Base-by-base conservation (phyloP, 164 flowering plant genomes). In the Sedum album region DNA sequence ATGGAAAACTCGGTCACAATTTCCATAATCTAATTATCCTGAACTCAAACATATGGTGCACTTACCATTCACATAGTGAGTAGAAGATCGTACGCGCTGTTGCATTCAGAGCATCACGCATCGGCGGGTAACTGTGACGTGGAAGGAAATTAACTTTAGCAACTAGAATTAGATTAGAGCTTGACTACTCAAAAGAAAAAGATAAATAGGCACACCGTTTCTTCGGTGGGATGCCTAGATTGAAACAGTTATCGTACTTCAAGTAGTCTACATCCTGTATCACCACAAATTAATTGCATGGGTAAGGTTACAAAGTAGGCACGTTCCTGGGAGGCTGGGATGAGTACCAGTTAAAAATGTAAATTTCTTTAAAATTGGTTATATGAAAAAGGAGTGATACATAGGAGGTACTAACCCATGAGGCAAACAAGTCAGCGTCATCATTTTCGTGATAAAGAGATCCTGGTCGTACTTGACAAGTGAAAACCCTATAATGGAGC, bases 171-270 rank as follows among this genome's bases (percentile, higher is more conserved):
- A 36, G n/a, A n/a, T n/a, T n/a, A 55, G 60, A 21, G 46, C 31
- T 60, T 17, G 35, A 68, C 44, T 23, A 60, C n/a, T 57, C 26
- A 26, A 33, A 51, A 44, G 18, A 69, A 60, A 44, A 38, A 62
- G 48, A 49, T 60, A 66, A 44, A 65, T 71, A 70, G 41, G 30
- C 21, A 64, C 42, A 94, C 99, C 99, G 83, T 79, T 87, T 70
- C 72, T 79, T 49, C 38, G 99, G 96, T 28, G 76, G 17, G 55
- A 94, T 86, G 65, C 94, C 99, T 44, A 90, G 78, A 79, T 91
- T 91, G 84, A 66, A 94, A 76, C 97, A 94, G 80, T 94, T 94
- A 81, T 94, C 99, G 74, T 94, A 94, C 81, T 94, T 94, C 83
- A 94, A 78, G 79, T 94, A 94, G 79, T 94, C 99, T 39, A 94